Percentiles rank a stretch among this genome's conserved stretches.
Conservation (phyloP, 345 rosid genomes). For the Euclidium syriacum region DNA sequence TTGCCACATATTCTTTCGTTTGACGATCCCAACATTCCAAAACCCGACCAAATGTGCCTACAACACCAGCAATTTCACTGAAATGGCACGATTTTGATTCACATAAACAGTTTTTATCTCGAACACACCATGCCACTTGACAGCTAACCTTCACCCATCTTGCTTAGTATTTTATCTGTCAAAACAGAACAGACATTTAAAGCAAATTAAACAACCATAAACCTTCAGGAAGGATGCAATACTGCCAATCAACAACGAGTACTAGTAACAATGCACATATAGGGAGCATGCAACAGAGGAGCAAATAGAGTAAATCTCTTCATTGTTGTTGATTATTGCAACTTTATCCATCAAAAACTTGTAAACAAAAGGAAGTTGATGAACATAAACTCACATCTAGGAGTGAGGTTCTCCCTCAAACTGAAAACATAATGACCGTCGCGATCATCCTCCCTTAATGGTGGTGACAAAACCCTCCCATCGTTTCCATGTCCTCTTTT, state of each 20-base stretch:
- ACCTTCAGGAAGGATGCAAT: background rate
- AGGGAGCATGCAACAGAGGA: background rate
- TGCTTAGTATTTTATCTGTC: slow-evolving; percentile 66
- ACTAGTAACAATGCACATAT: background rate
- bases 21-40: slow-evolving; percentile 87
- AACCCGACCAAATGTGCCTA: slow-evolving; percentile 87
- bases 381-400: slow-evolving; percentile 49
- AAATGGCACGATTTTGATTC: slow-evolving; percentile 52
- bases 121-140: slow-evolving; percentile 51
- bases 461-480: slow-evolving; percentile 45
- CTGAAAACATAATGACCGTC: slow-evolving; percentile 66
- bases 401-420: slow-evolving; percentile 70
- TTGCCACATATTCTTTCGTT: slow-evolving; percentile 56
- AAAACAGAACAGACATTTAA: background rate
- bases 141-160: slow-evolving; percentile 92
- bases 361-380: background rate
- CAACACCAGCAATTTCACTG: slow-evolving; percentile 68
- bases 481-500: slow-evolving; percentile 36
- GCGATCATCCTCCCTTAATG: slow-evolving; percentile 57
- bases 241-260: background rate
- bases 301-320: background rate
- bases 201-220: background rate
- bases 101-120: slow-evolving; percentile 44
- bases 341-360: background rate
- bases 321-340: background rate